Evolutionary conservation across 495 filamentous ascomycete species (phyloP).

Genomic region (Mytilinidion resinicola): DNA sequence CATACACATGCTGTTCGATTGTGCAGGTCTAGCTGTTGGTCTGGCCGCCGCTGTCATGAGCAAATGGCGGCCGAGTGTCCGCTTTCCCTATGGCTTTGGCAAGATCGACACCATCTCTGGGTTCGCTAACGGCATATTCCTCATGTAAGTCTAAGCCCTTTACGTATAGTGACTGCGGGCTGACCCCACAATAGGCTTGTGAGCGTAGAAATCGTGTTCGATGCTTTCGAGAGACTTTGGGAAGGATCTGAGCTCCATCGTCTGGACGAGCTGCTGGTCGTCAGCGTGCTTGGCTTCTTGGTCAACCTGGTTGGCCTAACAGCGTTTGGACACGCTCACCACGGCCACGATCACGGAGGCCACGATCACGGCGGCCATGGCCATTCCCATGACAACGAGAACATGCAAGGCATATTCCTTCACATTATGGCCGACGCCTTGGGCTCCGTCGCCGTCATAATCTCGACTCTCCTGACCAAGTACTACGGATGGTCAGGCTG

Average conservation of each 20-base stretch:
- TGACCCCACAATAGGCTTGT: constrained; percentile 60
- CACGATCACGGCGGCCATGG: constrained; percentile 28
- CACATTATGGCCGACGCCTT: constrained; percentile 94
- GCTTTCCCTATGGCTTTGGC: constrained; percentile 91
- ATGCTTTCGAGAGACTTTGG: constrained; percentile 79
- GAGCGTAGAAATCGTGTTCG: constrained; percentile 92
- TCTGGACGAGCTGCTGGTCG: constrained; percentile 76
- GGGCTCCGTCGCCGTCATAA: constrained; percentile 88
- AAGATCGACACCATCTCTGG: constrained; percentile 96
- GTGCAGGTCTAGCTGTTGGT: constrained; percentile 82
- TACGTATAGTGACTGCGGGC: neutral
- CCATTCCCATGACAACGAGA: constrained; percentile 80
- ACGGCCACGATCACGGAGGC: constrained; percentile 50
- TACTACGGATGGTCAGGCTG: constrained; percentile 87
- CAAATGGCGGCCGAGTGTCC: constrained; percentile 84
- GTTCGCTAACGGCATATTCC: constrained; percentile 93
- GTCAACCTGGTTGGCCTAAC: constrained; percentile 91
- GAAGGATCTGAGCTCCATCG: constrained; percentile 77
- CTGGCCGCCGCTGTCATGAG: constrained; percentile 94
- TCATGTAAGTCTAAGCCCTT: constrained; percentile 57
- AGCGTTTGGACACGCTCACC: constrained; percentile 70
- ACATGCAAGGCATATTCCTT: constrained; percentile 98
- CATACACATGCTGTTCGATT: constrained; percentile 99
- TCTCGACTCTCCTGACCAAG: constrained; percentile 82
- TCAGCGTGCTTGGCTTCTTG: constrained; percentile 74